Evolutionary conservation across 1,139 yeast species (phyloP), one percentile per base, ranked within the genome.

Genomic region (Debaryomycetaceae sp.): DNA sequence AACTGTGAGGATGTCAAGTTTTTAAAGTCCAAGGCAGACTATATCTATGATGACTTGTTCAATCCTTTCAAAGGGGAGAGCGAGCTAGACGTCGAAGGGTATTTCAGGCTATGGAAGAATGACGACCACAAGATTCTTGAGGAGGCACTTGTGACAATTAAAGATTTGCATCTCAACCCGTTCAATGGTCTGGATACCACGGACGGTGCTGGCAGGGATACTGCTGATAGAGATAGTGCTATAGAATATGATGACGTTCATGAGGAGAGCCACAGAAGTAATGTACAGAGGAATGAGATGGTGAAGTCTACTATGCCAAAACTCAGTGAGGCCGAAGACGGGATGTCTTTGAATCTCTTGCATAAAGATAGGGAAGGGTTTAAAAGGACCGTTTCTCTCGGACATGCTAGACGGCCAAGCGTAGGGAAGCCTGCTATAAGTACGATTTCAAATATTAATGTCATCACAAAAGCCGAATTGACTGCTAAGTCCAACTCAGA

Each of bases 301-400:
- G 35, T 38, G 31, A 45, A 46, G 41, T 14, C 33, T n/a, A 56
- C 46, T 24, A 46, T 62, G 49, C 68, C 70, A 4, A 50, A 48
- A 35, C 46, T 60, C 40, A 57, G 66, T 5, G 56, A 49, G 30
- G 54, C 51, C 6, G 61, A 65, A 44, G 51, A 72, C 36, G 48
- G 71, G 38, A 51, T 60, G 51, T 68, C 75, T 1, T 49, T 69
- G n/a, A 71, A 66, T 24, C 54, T 68, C 39, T 65, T 68, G 57
- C 62, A 58, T 33, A 40, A 42, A 24, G 35, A 27, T 24, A 37
- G 44, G 14, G 45, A 37, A 8, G 24, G 14, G 17, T 8, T 9
- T 17, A 23, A 40, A 3, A 27, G 31, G 11, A 34, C 8, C 3
- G n/a, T 13, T 13, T 34, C 17, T 54, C 3, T 45, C 6, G 17